These are phyloP conservation scores for Pistacia integerrima DNA, from an alignment of 345 rosid species.

Conservation along the genomic window DNA sequence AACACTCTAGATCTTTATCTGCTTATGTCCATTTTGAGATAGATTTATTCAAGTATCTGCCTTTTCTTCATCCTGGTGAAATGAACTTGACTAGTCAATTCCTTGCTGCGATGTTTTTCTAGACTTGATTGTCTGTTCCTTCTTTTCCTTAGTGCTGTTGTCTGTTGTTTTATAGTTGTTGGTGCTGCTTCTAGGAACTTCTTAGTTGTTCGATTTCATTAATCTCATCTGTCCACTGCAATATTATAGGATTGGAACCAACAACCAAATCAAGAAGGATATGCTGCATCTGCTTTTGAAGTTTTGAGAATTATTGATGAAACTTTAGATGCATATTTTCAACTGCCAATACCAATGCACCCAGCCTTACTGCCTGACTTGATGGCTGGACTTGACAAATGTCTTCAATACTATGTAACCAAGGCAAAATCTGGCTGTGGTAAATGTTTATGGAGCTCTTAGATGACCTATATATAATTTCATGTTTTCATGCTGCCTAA, in stretches of 20 bases:
- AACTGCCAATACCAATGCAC: conserved; percentile 94
- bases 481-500: conserved; percentile 23
- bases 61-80: background rate
- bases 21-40: background rate
- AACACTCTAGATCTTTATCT: background rate
- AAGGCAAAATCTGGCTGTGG: conserved; percentile 97
- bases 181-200: conserved; percentile 1
- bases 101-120: background rate
- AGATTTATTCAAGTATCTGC: background rate
- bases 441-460: conserved; percentile 34
- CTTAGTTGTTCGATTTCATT: conserved; percentile 14
- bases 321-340: conserved; percentile 84
- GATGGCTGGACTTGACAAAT: conserved; percentile 82
- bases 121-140: background rate
- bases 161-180: background rate
- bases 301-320: conserved; percentile 78
- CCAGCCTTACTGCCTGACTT: conserved; percentile 88
- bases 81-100: conserved; percentile 13
- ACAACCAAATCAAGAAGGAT: conserved; percentile 65
- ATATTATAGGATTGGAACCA: conserved; percentile 70
- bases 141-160: background rate
- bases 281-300: conserved; percentile 82
- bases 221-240: conserved; percentile 21
- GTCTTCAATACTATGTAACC: conserved; percentile 78
- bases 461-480: conserved; percentile 10